Evolutionary conservation across 176 grass and related monocot species (phyloP), one percentile per base, ranked within the genome.

Genomic region (Raddia guianensis): DNA sequence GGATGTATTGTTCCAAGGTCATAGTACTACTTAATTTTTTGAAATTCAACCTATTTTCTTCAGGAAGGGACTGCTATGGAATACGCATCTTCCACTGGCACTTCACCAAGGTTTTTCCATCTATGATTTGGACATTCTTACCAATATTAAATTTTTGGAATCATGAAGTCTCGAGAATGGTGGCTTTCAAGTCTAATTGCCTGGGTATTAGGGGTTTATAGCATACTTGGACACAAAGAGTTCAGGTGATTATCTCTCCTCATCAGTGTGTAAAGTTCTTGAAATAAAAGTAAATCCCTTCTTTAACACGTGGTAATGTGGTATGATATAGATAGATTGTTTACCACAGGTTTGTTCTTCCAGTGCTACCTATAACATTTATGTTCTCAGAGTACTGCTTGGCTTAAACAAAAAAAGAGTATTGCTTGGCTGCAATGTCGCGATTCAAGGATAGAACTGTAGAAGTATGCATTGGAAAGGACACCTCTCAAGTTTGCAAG

Each of bases 171-270:
- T 83, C 83, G 49, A 59, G 88, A 94, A 74, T 91, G 88, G 95
- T 92, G 70, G 57, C 62, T 98, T 85, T 85, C 88, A 57, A 88
- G 92, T 85, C 66, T 94, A 80, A 89, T 91, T 52, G 81, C 70
- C 46, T 98, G 92, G 95, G 90, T 98, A 56, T 92, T 94, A 82
- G 87, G 82, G 15, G 83, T 98, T 86, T 98, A 94, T 79, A 98
- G 95, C 87, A 69, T 94, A 48, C 91, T 94, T 80, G 92, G 95
- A 71, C 92, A 98, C 66, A 98, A 98, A 92, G 92, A 98, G 80
- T 98, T 98, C 83, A 92, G 95, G 90, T 98, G 88, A 53, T 75
- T 44, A 14, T 57, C 78, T 53, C 18, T 77, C 79, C 15, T 78
- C 67, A 12, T 19, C 78, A 83, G 51, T 75, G 14, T 86, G 33